phyloP scores from a whole-genome alignment of 208 protist species.

The Wallacemonas sp. region DNA sequence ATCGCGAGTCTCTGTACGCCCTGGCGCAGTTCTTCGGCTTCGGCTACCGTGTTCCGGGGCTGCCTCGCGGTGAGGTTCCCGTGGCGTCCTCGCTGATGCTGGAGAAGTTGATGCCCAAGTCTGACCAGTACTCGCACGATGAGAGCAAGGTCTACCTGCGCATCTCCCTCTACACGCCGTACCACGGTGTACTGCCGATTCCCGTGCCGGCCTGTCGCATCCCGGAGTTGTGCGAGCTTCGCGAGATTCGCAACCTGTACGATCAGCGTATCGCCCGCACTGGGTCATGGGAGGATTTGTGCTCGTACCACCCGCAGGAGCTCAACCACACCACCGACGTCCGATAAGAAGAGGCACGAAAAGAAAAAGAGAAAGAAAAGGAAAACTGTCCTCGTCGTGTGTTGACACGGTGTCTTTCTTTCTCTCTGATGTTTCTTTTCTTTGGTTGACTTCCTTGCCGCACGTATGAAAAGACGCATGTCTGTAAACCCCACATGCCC shows the following conservation, averaged over 20 bases:
- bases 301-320: constrained; percentile 67
- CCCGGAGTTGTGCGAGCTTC: constrained; percentile 71
- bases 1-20: constrained; percentile 86
- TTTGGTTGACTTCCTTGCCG: too few species aligned
- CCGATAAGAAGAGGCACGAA: constrained; percentile 38
- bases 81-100: constrained; percentile 72
- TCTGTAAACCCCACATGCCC: too few species aligned
- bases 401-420: constrained; percentile 16
- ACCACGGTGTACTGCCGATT: constrained; percentile 62
- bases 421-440: too few species aligned
- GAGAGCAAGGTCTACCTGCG: constrained; percentile 53
- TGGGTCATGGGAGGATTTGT: constrained; percentile 73
- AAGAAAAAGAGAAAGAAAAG: constrained; percentile 1
- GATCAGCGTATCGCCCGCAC: constrained; percentile 58
- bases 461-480: too few species aligned
- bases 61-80: constrained; percentile 71
- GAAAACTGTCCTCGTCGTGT: not conserved
- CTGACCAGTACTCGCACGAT: constrained; percentile 39
- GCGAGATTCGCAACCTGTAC: constrained; percentile 67
- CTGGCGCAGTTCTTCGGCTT: constrained; percentile 85
- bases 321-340: constrained; percentile 82
- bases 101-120: constrained; percentile 61
- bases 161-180: constrained; percentile 68
- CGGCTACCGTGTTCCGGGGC: constrained; percentile 57
- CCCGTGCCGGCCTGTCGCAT: constrained; percentile 55